Percentiles rank a stretch among this genome's conserved stretches.
Evolutionary conservation across 352 stramenopile genomes (phyloP).

Genomic region (Phytophthora ohioensis): DNA sequence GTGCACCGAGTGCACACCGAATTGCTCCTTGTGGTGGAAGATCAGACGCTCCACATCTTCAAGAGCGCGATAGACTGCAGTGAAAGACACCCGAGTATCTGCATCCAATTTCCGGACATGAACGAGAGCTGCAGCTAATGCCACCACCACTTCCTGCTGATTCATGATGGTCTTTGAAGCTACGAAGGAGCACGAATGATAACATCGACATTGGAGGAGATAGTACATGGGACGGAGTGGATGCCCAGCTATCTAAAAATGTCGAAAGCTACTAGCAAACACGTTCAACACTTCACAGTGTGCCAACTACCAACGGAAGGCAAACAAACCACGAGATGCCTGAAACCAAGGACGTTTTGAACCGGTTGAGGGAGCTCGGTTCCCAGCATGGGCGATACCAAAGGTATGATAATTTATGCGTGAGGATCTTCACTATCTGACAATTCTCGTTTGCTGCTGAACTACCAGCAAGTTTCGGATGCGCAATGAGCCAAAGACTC

Average conservation of each 20-base stretch:
- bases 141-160: conserved; percentile 54
- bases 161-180: conserved; percentile 3
- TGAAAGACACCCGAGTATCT: conserved; percentile 16
- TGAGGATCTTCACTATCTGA: not conserved
- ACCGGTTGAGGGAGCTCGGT: conserved; percentile 50
- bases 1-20: conserved; percentile 41
- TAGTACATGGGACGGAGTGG: conserved; percentile 24
- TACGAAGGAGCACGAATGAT: not conserved
- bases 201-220: not conserved
- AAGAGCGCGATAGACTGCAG: conserved; percentile 36
- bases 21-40: conserved; percentile 59
- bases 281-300: conserved; percentile 3
- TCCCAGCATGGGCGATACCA: conserved; percentile 57
- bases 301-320: not conserved
- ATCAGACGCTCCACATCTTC: conserved; percentile 51
- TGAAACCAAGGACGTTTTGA: conserved; percentile 36
- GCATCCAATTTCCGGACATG: conserved; percentile 35
- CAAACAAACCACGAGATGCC: not conserved
- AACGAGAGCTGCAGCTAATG: conserved; percentile 51
- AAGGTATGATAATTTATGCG: conserved; percentile 38
- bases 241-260: conserved; percentile 16
- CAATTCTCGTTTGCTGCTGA: not conserved
- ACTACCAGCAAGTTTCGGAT: conserved; percentile 57
- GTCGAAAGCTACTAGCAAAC: not conserved
- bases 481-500: conserved; percentile 63